phyloP scores from a whole-genome alignment of 2,329 filamentous ascomycete genomes.

The Sporothrix brasiliensis region DNA sequence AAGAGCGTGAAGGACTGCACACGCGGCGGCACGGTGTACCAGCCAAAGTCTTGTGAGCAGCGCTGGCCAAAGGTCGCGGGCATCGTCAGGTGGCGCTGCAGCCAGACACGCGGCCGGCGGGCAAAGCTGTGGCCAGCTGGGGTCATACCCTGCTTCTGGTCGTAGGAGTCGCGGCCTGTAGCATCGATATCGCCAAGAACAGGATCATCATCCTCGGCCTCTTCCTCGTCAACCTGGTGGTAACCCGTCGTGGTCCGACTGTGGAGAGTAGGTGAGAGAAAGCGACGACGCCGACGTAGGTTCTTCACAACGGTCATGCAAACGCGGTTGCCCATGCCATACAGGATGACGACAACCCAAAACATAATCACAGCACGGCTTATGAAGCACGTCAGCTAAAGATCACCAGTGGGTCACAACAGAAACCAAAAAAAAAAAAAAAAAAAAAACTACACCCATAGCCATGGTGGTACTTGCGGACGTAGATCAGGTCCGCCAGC shows the following conservation, averaged over 20 bases:
- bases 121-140: not conserved
- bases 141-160: not conserved
- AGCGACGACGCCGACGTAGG: not conserved
- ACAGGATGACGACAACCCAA: constrained; percentile 46
- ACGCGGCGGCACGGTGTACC: constrained; percentile 37
- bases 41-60: constrained; percentile 50
- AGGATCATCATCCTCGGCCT: constrained; percentile 2
- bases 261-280: not conserved
- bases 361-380: constrained; percentile 43
- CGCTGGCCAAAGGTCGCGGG: constrained; percentile 48
- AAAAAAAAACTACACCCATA: constrained; percentile 45
- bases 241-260: constrained; percentile 2
- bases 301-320: not conserved
- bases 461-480: constrained; percentile 42
- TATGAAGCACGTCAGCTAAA: not conserved
- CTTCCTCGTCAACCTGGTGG: not conserved
- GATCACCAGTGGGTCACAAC: too few species aligned
- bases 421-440: too few species aligned
- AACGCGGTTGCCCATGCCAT: constrained; percentile 24
- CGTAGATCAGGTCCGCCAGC: constrained; percentile 46
- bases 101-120: constrained; percentile 28
- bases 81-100: constrained; percentile 31
- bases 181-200: not conserved
- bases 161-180: not conserved
- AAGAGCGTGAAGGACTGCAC: constrained; percentile 35